A percentile compares a stretch with the other conserved stretches of the same genome.
phyloP scores from a whole-genome alignment of 2,329 filamentous ascomycete species.

The Parastagonospora avenae region DNA sequence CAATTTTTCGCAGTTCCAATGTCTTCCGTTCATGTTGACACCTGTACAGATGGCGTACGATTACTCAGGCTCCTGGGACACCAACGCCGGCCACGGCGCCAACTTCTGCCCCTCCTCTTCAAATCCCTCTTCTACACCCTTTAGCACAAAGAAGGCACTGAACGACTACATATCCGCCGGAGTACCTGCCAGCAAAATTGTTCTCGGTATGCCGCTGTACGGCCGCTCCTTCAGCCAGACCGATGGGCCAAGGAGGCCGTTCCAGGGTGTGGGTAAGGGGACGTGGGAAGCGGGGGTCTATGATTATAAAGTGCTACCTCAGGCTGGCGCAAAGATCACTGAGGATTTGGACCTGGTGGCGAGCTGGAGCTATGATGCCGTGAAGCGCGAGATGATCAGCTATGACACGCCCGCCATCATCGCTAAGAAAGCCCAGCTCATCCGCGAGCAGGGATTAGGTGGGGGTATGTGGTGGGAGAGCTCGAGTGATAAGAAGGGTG shows the following conservation, averaged over 20 bases:
- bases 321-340: background rate
- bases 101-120: background rate
- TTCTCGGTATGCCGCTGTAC: background rate
- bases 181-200: background rate
- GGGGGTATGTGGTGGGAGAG: background rate
- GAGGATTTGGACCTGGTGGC: background rate
- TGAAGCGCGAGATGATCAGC: background rate
- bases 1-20: background rate
- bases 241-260: background rate
- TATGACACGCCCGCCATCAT: background rate
- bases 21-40: background rate
- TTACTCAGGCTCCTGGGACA: background rate
- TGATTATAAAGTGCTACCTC: background rate
- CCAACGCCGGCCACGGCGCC: background rate
- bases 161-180: background rate
- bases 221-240: background rate
- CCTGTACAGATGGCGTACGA: background rate
- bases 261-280: background rate
- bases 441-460: background rate
- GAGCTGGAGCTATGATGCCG: background rate
- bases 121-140: background rate
- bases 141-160: background rate
- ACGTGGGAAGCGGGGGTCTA: background rate
- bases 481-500: background rate
- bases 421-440: background rate